phyloP scores from a whole-genome alignment of 352 stramenopile species.

The Phytophthora ohioensis region DNA sequence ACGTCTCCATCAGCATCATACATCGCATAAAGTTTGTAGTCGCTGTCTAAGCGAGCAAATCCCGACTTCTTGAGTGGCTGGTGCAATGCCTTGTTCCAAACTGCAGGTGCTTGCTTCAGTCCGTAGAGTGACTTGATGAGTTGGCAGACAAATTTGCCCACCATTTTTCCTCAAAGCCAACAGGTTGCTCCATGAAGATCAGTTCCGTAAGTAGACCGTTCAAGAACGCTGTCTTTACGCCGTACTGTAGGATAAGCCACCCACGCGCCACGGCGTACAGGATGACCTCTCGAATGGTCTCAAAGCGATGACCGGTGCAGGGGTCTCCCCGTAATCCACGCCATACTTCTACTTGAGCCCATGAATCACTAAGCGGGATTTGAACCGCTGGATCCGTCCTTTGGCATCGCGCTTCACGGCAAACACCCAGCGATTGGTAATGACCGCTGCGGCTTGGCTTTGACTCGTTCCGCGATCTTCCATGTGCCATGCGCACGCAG shows the following conservation, averaged over 20 bases:
- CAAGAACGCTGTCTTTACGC: neutral
- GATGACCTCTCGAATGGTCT: neutral
- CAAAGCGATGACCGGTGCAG: neutral
- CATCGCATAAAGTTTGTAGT: constrained; percentile 16
- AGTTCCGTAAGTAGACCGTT: neutral
- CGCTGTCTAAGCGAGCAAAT: constrained; percentile 3
- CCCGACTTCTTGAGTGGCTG: neutral
- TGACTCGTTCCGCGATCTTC: neutral
- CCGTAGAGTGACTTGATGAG: constrained; percentile 17
- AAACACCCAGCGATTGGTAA: constrained; percentile 3
- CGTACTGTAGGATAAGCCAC: neutral
- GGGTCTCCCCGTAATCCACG: neutral
- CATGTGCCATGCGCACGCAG: neutral
- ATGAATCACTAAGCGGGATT: neutral
- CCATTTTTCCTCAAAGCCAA: constrained; percentile 10
- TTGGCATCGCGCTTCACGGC: constrained; percentile 9
- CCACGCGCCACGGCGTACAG: neutral
- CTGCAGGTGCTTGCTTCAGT: constrained; percentile 10
- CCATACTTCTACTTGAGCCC: neutral
- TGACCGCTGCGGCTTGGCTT: constrained; percentile 4
- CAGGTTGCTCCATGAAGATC: neutral
- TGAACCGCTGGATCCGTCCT: constrained; percentile 3
- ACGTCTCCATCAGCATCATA: neutral
- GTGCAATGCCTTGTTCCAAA: constrained; percentile 23
- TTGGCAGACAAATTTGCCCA: neutral